A percentile compares a stretch with the other conserved stretches of the same genome.
phyloP scores from a whole-genome alignment of 2,329 filamentous ascomycete species.

The Paecilomyces formosus region DNA sequence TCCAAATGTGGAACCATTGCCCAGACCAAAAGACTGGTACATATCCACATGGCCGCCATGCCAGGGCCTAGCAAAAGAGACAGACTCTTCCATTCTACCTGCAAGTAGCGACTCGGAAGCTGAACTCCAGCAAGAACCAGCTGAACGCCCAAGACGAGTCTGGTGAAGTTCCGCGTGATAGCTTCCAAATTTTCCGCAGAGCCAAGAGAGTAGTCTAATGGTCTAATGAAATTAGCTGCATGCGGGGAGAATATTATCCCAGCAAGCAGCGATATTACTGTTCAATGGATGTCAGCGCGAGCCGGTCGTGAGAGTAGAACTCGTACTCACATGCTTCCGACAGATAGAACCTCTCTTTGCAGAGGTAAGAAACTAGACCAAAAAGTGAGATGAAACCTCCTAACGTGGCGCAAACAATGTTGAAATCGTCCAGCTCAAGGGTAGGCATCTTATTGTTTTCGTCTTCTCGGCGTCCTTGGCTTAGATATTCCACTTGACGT shows the following conservation, averaged over 20 bases:
- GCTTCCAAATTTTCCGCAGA: slow-evolving; percentile 53
- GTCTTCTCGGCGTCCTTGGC: neutral
- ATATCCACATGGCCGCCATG: slow-evolving; percentile 82
- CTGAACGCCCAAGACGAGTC: slow-evolving; percentile 83
- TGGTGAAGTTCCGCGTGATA: slow-evolving; percentile 76
- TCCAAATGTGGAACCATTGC: slow-evolving; percentile 62
- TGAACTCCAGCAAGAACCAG: slow-evolving; percentile 83
- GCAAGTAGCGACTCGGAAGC: slow-evolving; percentile 73
- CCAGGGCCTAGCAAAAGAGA: slow-evolving; percentile 69
- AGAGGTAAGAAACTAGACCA: slow-evolving; percentile 78
- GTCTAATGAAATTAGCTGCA: slow-evolving; percentile 68
- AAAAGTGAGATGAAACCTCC: slow-evolving; percentile 89
- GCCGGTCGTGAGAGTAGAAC: neutral
- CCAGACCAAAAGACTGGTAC: slow-evolving; percentile 73
- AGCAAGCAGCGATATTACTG: slow-evolving; percentile 75
- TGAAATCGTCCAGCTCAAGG: slow-evolving; percentile 67
- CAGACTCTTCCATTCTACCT: slow-evolving; percentile 70
- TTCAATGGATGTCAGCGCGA: slow-evolving; percentile 4
- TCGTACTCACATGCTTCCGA: slow-evolving; percentile 73
- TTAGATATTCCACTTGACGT: neutral
- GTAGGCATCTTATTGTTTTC: slow-evolving; percentile 46
- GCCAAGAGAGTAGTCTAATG: slow-evolving; percentile 63
- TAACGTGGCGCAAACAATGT: slow-evolving; percentile 70
- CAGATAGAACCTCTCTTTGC: slow-evolving; percentile 85
- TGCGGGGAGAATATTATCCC: slow-evolving; percentile 73